phyloP scores from a whole-genome alignment of 306 rosid genomes.

The Arachis hypogaea region DNA sequence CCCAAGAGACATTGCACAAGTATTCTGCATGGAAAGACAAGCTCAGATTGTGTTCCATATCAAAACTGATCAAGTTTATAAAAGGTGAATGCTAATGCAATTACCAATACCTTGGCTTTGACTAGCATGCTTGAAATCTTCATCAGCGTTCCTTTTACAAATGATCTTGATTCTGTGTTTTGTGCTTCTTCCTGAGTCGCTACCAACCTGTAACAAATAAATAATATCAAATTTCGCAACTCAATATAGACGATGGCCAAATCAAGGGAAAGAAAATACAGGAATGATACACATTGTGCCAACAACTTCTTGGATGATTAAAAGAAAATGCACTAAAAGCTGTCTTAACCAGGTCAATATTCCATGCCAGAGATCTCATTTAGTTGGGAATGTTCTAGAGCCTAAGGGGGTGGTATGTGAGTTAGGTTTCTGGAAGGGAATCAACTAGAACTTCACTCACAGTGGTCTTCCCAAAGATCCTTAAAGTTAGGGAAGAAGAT shows the following conservation, averaged over 20 bases:
- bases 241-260: neutral
- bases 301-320: neutral
- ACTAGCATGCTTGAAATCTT: slow-evolving; percentile 56
- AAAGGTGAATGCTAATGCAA: slow-evolving; percentile 9
- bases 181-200: slow-evolving; percentile 64
- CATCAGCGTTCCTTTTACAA: slow-evolving; percentile 60
- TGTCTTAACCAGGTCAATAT: neutral
- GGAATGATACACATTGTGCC: neutral
- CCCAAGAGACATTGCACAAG: slow-evolving; percentile 75
- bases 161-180: slow-evolving; percentile 56
- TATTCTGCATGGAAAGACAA: slow-evolving; percentile 57
- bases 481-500: neutral
- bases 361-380: no score
- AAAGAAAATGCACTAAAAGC: neutral
- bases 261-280: neutral
- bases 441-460: neutral
- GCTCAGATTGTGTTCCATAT: neutral
- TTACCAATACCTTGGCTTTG: slow-evolving; percentile 77
- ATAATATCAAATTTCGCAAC: neutral
- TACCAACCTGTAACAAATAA: slow-evolving; percentile 51
- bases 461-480: neutral
- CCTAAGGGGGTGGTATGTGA: neutral
- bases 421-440: no score
- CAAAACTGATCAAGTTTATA: slow-evolving; percentile 4
- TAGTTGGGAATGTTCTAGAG: neutral